These are phyloP conservation scores for Pyrenopolyporus hunteri DNA, from an alignment of 495 filamentous ascomycete species.

Conservation along the genomic window DNA sequence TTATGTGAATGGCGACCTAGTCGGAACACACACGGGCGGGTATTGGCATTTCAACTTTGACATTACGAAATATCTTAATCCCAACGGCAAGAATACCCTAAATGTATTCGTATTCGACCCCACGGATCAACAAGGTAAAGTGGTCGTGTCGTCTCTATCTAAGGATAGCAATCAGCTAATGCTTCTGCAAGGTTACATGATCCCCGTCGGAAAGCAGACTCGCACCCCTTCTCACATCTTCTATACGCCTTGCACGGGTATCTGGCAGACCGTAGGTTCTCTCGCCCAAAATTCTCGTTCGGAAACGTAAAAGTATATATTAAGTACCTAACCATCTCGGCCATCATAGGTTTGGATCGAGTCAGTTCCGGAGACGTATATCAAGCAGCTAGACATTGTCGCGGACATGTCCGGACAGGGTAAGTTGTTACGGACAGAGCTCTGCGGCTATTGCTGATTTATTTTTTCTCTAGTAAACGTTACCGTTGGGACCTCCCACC, in stretches of 20 bases:
- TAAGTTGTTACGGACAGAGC: slow-evolving; percentile 37
- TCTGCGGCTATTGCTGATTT: background rate
- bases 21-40: slow-evolving; percentile 63
- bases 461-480: slow-evolving; percentile 53
- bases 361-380: slow-evolving; percentile 59
- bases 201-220: slow-evolving; percentile 70
- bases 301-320: background rate
- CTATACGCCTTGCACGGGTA: slow-evolving; percentile 71
- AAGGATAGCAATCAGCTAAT: background rate
- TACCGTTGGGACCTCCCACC: slow-evolving; percentile 50
- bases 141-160: background rate
- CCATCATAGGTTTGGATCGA: slow-evolving; percentile 62
- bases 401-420: slow-evolving; percentile 66
- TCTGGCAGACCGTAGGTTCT: slow-evolving; percentile 65
- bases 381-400: slow-evolving; percentile 60
- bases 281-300: background rate
- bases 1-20: slow-evolving; percentile 63
- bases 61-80: slow-evolving; percentile 56
- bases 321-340: slow-evolving; percentile 1
- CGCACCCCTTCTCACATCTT: slow-evolving; percentile 66
- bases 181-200: slow-evolving; percentile 46
- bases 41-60: slow-evolving; percentile 68
- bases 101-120: slow-evolving; percentile 70
- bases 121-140: slow-evolving; percentile 57
- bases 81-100: slow-evolving; percentile 58